These are phyloP conservation scores for Fonsecaea monophora DNA, from an alignment of 2,329 filamentous ascomycete species.

Conservation along the genomic window DNA sequence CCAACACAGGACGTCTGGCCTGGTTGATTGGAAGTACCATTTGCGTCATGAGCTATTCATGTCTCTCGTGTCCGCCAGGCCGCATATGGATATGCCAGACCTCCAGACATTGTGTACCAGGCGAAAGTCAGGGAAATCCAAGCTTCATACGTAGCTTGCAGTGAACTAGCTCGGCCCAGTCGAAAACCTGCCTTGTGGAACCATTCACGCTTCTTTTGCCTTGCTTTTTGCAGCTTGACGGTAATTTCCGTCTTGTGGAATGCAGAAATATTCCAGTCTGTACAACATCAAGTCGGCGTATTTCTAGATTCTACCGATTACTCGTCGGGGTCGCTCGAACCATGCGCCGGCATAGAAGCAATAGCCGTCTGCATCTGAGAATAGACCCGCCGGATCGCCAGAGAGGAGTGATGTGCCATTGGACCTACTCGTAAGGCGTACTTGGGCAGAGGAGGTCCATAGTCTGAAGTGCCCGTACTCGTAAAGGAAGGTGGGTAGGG, in stretches of 20 bases:
- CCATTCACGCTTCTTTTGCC: background rate
- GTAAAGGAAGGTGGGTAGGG: background rate
- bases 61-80: background rate
- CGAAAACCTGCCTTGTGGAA: background rate
- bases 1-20: background rate
- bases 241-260: background rate
- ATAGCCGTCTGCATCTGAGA: background rate
- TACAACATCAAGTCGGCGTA: background rate
- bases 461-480: background rate
- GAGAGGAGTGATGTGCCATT: background rate
- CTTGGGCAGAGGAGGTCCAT: background rate
- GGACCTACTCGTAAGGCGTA: background rate
- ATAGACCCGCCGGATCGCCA: background rate
- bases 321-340: background rate
- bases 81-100: background rate
- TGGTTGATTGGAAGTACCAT: background rate
- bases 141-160: background rate
- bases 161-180: background rate
- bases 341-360: background rate
- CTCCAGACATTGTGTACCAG: background rate
- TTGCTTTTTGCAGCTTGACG: background rate
- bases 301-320: background rate
- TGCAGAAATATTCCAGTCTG: background rate
- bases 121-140: background rate
- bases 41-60: background rate